Conservation (phyloP, 257 asterid species). For the Cinchona pubescens region DNA sequence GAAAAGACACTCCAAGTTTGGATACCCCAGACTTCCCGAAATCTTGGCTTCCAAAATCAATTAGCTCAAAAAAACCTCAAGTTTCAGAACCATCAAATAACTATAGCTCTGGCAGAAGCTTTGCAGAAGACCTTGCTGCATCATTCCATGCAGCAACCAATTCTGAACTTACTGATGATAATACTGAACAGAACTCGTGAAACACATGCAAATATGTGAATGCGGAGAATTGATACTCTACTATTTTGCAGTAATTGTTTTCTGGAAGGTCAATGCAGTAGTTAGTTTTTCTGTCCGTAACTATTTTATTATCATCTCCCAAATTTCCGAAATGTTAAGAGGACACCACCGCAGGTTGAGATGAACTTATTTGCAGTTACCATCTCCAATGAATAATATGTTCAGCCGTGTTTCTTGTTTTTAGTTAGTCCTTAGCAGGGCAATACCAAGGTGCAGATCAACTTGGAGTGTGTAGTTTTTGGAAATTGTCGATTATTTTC, state of each 20-base stretch:
- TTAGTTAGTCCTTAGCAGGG: neutral
- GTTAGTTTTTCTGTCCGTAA: neutral
- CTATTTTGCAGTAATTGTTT: neutral
- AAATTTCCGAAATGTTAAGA: neutral
- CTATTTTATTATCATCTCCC: neutral
- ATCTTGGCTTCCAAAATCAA: slow-evolving; percentile 53
- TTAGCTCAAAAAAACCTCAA: slow-evolving; percentile 49
- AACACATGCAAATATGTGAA: neutral
- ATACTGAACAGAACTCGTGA: slow-evolving; percentile 14
- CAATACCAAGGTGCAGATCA: neutral
- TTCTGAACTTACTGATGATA: slow-evolving; percentile 11
- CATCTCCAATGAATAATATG: neutral
- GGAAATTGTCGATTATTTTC: too few relatives aligned
- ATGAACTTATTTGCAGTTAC: neutral
- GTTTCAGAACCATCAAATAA: slow-evolving; percentile 36
- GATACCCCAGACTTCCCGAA: slow-evolving; percentile 19
- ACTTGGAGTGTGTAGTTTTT: too few relatives aligned
- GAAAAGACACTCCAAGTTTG: slow-evolving; percentile 7
- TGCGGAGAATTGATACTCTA: neutral
- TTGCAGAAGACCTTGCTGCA: slow-evolving; percentile 75
- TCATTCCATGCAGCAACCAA: slow-evolving; percentile 41
- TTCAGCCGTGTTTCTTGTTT: neutral
- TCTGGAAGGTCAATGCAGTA: neutral
- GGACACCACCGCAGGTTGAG: neutral
- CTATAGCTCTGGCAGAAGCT: slow-evolving; percentile 49